phyloP scores from a whole-genome alignment of 2,329 filamentous ascomycete genomes.

The Cladophialophora yegresii region DNA sequence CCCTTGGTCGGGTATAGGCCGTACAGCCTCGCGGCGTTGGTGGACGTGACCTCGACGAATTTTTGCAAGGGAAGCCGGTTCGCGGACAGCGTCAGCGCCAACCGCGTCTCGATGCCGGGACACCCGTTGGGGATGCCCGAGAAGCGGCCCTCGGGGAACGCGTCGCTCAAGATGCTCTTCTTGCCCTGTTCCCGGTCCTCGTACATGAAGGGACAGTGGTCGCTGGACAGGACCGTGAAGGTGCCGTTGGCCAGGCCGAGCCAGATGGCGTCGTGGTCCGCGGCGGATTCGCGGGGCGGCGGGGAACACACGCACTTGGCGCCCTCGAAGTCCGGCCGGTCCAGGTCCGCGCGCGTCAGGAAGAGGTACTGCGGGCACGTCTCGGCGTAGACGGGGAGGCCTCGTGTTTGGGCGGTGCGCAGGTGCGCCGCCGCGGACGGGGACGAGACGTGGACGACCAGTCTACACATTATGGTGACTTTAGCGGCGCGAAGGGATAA shows the following conservation, averaged over 20 bases:
- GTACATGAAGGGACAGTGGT: slow-evolving; percentile 55
- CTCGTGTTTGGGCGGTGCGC: slow-evolving; percentile 53
- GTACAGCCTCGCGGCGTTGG: slow-evolving; percentile 61
- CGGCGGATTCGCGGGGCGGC: slow-evolving; percentile 51
- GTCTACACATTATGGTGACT: slow-evolving; percentile 20
- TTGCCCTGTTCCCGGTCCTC: slow-evolving; percentile 53
- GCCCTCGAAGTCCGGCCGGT: slow-evolving; percentile 47
- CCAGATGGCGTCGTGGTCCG: slow-evolving; percentile 58
- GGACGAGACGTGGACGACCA: slow-evolving; percentile 57
- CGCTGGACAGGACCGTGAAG: slow-evolving; percentile 57
- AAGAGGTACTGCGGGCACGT: slow-evolving; percentile 63
- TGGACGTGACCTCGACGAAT: slow-evolving; percentile 58
- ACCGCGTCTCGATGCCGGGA: slow-evolving; percentile 60
- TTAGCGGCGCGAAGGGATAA: neutral
- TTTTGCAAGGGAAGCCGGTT: slow-evolving; percentile 49
- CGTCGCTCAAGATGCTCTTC: slow-evolving; percentile 51
- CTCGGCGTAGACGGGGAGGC: slow-evolving; percentile 58
- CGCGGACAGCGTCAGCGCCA: slow-evolving; percentile 51
- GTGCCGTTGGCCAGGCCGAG: slow-evolving; percentile 55
- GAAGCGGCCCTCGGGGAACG: slow-evolving; percentile 53
- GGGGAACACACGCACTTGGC: slow-evolving; percentile 60
- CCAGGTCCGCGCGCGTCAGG: slow-evolving; percentile 53
- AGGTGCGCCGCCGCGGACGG: slow-evolving; percentile 53
- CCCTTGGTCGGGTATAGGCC: slow-evolving; percentile 58
- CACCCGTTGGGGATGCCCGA: slow-evolving; percentile 61